These are phyloP conservation scores for Fusarium subtropicale DNA, from an alignment of 2,329 filamentous ascomycete genomes.

Conservation along the genomic window DNA sequence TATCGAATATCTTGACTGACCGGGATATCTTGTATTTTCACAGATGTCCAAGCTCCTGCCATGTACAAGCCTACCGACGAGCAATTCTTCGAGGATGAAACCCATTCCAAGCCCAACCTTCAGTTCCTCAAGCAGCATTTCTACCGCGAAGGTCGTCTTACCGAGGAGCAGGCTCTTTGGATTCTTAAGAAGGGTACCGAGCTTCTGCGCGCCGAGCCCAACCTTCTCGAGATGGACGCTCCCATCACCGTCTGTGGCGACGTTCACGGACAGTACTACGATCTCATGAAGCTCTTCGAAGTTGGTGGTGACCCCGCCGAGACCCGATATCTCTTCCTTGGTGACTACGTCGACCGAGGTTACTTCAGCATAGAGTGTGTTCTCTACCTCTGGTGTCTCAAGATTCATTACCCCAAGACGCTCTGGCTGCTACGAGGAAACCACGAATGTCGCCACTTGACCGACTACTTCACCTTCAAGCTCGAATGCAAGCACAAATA, in stretches of 20 bases:
- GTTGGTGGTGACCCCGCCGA: conserved; percentile 97
- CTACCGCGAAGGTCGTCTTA: conserved; percentile 95
- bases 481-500: conserved; percentile 99
- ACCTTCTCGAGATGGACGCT: conserved; percentile 98
- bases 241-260: conserved; percentile 99
- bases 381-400: conserved; percentile 95
- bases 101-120: conserved; percentile 89
- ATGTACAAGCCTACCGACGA: conserved; percentile 93
- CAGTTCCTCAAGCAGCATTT: conserved; percentile 98
- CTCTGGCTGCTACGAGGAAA: conserved; percentile 98
- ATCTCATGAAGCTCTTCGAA: conserved; percentile 99
- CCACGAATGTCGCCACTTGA: conserved; percentile 98
- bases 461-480: conserved; percentile 99
- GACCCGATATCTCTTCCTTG: conserved; percentile 95
- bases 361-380: conserved; percentile 99
- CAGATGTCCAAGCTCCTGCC: conserved; percentile 97
- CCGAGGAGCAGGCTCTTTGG: conserved; percentile 96
- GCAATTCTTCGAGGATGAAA: conserved; percentile 90
- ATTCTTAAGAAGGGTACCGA: conserved; percentile 91
- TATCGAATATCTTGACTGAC: conserved; percentile 34
- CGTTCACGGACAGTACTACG: conserved; percentile 98
- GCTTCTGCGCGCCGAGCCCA: conserved; percentile 88
- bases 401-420: conserved; percentile 98
- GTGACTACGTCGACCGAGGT: conserved; percentile 97
- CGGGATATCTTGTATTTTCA: conserved; percentile 17